Conservation (phyloP, 1,139 yeast species). For the Magnusiomyces sp. region DNA sequence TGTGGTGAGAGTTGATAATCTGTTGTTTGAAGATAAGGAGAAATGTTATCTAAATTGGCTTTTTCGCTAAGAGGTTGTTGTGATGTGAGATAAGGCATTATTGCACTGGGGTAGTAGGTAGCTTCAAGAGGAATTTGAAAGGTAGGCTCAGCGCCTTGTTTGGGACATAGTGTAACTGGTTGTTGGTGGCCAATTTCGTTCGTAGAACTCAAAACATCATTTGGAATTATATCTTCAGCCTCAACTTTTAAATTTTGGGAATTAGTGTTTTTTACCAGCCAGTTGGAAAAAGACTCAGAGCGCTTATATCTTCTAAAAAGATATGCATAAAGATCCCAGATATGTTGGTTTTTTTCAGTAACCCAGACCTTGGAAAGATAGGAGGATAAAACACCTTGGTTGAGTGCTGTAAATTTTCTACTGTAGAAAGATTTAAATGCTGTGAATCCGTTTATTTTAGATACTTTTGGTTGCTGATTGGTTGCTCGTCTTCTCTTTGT, state of each 20-base stretch:
- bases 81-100: too few relatives aligned
- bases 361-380: slow-evolving; percentile 11
- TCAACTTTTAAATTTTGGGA: not conserved
- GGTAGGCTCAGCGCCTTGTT: too few relatives aligned
- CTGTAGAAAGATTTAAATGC: slow-evolving; percentile 13
- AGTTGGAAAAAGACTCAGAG: slow-evolving; percentile 7
- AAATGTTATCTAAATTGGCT: too few relatives aligned
- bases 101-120: too few relatives aligned
- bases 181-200: too few relatives aligned
- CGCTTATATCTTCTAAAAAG: slow-evolving; percentile 10
- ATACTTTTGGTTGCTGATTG: not conserved
- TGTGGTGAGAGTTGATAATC: too few relatives aligned
- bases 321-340: slow-evolving; percentile 12
- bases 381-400: slow-evolving; percentile 10
- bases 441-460: slow-evolving; percentile 12
- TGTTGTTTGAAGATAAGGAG: too few relatives aligned
- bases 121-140: too few relatives aligned
- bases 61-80: too few relatives aligned
- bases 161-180: too few relatives aligned
- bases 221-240: not conserved
- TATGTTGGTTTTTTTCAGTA: slow-evolving; percentile 8
- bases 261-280: slow-evolving; percentile 6
- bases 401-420: slow-evolving; percentile 4
- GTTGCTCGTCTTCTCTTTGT: not conserved
- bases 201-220: not conserved